These are phyloP conservation scores for Notholithocarpus densiflorus DNA, from an alignment of 306 rosid species.

Conservation along the genomic window DNA sequence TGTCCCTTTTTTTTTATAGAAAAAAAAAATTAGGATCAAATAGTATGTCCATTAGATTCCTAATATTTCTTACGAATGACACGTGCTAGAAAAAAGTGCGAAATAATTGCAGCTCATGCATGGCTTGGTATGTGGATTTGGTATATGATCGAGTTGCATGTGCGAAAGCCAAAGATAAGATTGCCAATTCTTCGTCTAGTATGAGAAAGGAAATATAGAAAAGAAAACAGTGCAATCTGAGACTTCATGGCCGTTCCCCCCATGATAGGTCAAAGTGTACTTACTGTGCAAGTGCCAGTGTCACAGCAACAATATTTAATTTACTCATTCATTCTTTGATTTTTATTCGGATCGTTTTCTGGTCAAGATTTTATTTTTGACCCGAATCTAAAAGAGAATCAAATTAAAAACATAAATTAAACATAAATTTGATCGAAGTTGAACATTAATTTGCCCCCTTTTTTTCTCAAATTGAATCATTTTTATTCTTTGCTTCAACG, in stretches of 20 bases:
- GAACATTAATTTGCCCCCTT: too few species aligned
- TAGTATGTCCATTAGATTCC: not conserved
- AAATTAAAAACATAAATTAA: not conserved
- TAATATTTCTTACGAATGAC: not conserved
- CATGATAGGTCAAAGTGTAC: not conserved
- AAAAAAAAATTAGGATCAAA: too few species aligned
- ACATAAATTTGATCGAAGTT: too few species aligned
- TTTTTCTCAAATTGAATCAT: too few species aligned
- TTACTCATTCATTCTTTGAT: not conserved
- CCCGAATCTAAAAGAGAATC: conserved; percentile 9
- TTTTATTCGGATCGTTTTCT: not conserved
- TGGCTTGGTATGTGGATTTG: conserved; percentile 1
- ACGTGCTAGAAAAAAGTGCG: not conserved
- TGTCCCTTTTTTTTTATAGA: too few species aligned
- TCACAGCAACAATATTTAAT: not conserved
- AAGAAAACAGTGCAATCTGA: not conserved
- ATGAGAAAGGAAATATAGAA: not conserved
- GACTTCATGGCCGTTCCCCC: not conserved
- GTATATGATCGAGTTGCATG: not conserved
- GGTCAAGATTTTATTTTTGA: conserved; percentile 26
- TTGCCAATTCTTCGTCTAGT: not conserved
- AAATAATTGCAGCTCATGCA: not conserved
- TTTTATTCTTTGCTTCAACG: too few species aligned
- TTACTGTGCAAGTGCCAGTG: not conserved
- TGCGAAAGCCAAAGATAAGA: not conserved